Conservation (phyloP, 768 basidiomycete species). For the Termitomyces sp. region DNA sequence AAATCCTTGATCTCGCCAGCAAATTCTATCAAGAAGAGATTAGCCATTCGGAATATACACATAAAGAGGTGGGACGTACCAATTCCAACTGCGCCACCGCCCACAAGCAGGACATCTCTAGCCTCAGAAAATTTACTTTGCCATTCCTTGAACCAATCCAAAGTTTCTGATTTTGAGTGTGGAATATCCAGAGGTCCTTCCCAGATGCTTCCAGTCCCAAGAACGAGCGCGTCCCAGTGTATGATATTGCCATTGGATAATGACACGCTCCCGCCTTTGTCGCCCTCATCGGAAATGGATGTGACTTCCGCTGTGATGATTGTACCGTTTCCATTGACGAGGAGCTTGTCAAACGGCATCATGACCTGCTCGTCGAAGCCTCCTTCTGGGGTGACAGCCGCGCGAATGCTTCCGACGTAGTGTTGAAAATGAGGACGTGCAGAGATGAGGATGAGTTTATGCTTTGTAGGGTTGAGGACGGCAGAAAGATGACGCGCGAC, state of each 20-base stretch:
- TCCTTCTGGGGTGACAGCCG: slow-evolving; percentile 42
- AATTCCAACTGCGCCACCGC: slow-evolving; percentile 54
- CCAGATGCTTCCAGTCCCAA: slow-evolving; percentile 59
- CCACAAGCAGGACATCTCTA: slow-evolving; percentile 45
- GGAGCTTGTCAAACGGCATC: slow-evolving; percentile 50
- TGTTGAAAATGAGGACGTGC: slow-evolving; percentile 46
- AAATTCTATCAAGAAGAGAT: slow-evolving; percentile 23
- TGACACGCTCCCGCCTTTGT: slow-evolving; percentile 42
- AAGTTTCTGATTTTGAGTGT: slow-evolving; percentile 20
- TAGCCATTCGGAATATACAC: neutral
- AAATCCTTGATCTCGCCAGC: slow-evolving; percentile 41
- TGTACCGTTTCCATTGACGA: slow-evolving; percentile 41
- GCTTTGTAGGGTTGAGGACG: slow-evolving; percentile 41
- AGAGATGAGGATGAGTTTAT: slow-evolving; percentile 53
- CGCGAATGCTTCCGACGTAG: slow-evolving; percentile 47
- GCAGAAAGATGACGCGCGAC: slow-evolving; percentile 45
- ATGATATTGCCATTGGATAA: slow-evolving; percentile 49
- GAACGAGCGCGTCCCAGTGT: slow-evolving; percentile 51
- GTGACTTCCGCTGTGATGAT: slow-evolving; percentile 39
- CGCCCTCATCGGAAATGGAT: slow-evolving; percentile 24
- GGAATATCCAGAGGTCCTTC: slow-evolving; percentile 46
- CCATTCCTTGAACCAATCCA: slow-evolving; percentile 23
- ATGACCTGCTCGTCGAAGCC: slow-evolving; percentile 40
- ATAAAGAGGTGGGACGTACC: slow-evolving; percentile 23
- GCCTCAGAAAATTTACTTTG: slow-evolving; percentile 32